Conservation (phyloP, 2,329 filamentous ascomycete species). For the Colletotrichum abscissum region DNA sequence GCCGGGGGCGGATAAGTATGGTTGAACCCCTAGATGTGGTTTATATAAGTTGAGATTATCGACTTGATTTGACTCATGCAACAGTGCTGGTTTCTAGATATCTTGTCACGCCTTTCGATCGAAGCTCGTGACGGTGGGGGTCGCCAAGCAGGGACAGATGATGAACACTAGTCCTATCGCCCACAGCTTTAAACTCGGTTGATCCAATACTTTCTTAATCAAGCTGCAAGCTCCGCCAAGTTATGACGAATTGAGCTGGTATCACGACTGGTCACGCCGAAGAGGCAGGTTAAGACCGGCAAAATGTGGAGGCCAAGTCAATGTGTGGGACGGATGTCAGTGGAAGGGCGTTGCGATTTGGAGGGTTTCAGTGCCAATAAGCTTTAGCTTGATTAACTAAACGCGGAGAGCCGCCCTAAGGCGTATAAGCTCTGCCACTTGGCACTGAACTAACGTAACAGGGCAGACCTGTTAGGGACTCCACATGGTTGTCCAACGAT, state of each 20-base stretch:
- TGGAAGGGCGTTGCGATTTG: conserved; percentile 14
- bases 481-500: too few species aligned
- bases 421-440: conserved; percentile 5
- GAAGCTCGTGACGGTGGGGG: background rate
- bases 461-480: background rate
- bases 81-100: background rate
- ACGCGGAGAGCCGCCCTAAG: background rate
- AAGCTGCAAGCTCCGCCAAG: background rate
- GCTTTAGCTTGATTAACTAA: background rate
- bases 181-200: background rate
- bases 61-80: conserved; percentile 17
- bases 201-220: background rate
- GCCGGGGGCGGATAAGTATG: background rate
- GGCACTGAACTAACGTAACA: background rate
- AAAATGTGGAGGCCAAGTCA: background rate
- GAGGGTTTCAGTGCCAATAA: background rate
- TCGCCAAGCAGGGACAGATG: background rate
- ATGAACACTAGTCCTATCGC: background rate
- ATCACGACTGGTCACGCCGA: background rate
- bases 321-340: conserved; percentile 9
- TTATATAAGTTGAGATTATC: background rate
- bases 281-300: background rate
- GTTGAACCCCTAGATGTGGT: background rate
- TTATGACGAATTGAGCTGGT: background rate
- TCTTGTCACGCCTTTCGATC: background rate